Conservation (phyloP, 768 basidiomycete genomes). For the Suillus placidus region DNA sequence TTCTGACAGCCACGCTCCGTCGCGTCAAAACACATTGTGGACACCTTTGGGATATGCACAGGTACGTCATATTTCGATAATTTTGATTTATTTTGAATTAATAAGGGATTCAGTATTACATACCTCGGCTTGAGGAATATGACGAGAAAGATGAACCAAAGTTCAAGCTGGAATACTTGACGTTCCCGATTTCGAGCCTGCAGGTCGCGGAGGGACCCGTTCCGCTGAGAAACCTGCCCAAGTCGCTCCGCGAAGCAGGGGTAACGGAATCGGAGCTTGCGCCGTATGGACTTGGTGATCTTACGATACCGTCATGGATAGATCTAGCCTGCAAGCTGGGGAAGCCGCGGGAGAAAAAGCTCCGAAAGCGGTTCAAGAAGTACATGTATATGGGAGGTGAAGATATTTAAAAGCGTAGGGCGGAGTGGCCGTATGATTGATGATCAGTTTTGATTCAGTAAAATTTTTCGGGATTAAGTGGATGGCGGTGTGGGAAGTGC, state of each 20-base stretch:
- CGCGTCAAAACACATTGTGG: conserved; percentile 68
- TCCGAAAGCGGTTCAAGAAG: conserved; percentile 65
- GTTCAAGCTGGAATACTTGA: conserved; percentile 81
- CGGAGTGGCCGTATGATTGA: background rate
- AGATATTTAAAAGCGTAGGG: conserved; percentile 22
- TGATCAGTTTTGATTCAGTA: background rate
- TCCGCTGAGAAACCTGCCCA: conserved; percentile 58
- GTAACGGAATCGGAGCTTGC: conserved; percentile 53
- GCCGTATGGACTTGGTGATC: conserved; percentile 73
- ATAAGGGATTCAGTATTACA: conserved; percentile 54
- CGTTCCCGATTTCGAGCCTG: conserved; percentile 51
- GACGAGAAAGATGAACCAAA: conserved; percentile 53
- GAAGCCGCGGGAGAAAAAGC: conserved; percentile 48
- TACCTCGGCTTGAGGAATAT: conserved; percentile 57
- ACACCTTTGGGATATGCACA: conserved; percentile 85
- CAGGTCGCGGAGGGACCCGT: conserved; percentile 51
- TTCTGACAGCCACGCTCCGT: conserved; percentile 67
- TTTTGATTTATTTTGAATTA: conserved; percentile 11
- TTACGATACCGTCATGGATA: conserved; percentile 80
- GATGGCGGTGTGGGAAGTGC: conserved; percentile 5
- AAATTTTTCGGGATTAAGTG: background rate
- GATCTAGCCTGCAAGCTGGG: conserved; percentile 65
- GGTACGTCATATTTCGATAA: conserved; percentile 45
- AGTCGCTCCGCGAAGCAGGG: conserved; percentile 44
- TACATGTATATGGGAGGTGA: conserved; percentile 73